A percentile compares a stretch with the other conserved stretches of the same genome.
phyloP scores from a whole-genome alignment of 345 rosid genomes.

The Lenwebbia sp. region DNA sequence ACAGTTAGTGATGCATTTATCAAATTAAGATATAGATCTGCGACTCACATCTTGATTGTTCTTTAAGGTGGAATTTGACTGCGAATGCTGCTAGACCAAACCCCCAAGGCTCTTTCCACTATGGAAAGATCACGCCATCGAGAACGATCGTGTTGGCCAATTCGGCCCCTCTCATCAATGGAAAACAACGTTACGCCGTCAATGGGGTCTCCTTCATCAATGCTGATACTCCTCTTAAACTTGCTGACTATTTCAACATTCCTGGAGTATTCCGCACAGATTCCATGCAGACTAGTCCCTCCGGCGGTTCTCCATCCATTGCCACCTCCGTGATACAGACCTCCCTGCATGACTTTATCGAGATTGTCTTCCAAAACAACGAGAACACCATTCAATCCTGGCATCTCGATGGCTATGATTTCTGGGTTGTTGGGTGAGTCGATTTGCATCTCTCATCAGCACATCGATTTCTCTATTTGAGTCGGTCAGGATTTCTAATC shows the following conservation, averaged over 20 bases:
- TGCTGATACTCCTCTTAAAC: conserved; percentile 14
- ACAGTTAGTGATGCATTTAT: neutral
- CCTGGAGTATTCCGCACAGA: conserved; percentile 11
- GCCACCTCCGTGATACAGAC: conserved; percentile 7
- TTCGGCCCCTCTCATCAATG: conserved; percentile 13
- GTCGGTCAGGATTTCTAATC: neutral
- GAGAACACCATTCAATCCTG: conserved; percentile 12
- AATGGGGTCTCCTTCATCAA: conserved; percentile 8
- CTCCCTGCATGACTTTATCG: conserved; percentile 11
- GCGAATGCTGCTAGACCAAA: conserved; percentile 18
- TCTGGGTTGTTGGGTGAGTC: conserved; percentile 17
- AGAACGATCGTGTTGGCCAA: conserved; percentile 5
- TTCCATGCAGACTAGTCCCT: conserved; percentile 6
- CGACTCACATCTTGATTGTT: neutral
- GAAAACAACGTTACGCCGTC: conserved; percentile 12
- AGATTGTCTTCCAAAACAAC: conserved; percentile 13
- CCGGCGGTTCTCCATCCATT: neutral
- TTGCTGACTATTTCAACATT: conserved; percentile 12
- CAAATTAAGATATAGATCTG: neutral
- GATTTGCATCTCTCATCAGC: neutral
- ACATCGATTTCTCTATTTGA: neutral
- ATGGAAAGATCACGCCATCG: conserved; percentile 11
- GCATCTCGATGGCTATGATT: conserved; percentile 18
- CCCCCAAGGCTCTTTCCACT: conserved; percentile 20
- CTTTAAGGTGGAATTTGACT: conserved; percentile 15